Evolutionary conservation across 2,329 filamentous ascomycete genomes (phyloP).

Genomic region (Hyphodiscus sp.): DNA sequence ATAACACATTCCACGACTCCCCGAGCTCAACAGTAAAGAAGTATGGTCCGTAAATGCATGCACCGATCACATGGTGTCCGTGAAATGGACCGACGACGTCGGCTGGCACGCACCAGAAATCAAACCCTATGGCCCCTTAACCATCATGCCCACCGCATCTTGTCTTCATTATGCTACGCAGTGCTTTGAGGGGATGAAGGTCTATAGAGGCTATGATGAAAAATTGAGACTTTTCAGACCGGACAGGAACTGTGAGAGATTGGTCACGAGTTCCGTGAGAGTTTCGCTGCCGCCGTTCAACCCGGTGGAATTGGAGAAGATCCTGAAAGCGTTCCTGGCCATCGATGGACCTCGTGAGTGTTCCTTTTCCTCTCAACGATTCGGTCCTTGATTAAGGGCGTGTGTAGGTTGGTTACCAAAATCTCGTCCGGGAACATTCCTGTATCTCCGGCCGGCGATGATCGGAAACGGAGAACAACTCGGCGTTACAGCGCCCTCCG

Average conservation of each 20-base stretch:
- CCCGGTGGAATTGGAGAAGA: constrained; percentile 64
- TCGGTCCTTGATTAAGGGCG: background rate
- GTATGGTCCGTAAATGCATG: constrained; percentile 29
- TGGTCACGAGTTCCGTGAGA: constrained; percentile 51
- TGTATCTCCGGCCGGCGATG: constrained; percentile 82
- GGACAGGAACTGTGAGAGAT: constrained; percentile 41
- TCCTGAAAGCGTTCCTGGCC: constrained; percentile 65
- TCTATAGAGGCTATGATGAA: constrained; percentile 66
- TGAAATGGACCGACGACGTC: constrained; percentile 52
- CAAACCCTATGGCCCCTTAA: constrained; percentile 69
- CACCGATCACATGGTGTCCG: constrained; percentile 79
- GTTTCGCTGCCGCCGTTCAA: constrained; percentile 71
- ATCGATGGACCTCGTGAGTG: constrained; percentile 52
- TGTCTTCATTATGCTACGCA: constrained; percentile 63
- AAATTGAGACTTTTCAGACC: constrained; percentile 59
- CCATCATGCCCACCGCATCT: constrained; percentile 73
- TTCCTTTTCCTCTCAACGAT: background rate
- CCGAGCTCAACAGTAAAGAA: constrained; percentile 22
- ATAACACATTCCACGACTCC: constrained; percentile 42
- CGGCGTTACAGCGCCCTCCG: constrained; percentile 69
- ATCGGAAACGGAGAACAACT: constrained; percentile 78
- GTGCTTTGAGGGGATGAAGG: constrained; percentile 48
- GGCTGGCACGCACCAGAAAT: constrained; percentile 72
- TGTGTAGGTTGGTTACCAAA: constrained; percentile 66
- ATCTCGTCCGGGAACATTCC: constrained; percentile 59